Evolutionary conservation across 371 early-diverging fungal species (phyloP), one percentile per base, ranked within the genome.

Genomic region (Mucor saturninus): DNA sequence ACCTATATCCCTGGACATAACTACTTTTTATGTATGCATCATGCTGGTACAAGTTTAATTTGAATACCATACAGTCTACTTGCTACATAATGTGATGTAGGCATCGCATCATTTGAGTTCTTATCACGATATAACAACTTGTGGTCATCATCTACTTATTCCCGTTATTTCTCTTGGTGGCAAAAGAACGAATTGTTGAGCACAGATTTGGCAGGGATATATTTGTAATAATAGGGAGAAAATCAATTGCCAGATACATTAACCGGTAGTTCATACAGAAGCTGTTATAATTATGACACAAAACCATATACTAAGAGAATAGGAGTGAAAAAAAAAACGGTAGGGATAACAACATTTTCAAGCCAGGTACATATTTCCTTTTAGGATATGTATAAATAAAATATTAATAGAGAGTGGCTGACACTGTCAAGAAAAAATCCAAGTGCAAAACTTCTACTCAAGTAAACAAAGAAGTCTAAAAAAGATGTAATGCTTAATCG

Each of bases 11-110:
- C 46, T 46, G 4, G 15, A 21, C 21, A 21, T 46, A 46, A 46
- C 46, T 46, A 21, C 46, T 46, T 46, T 43, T 45, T 46, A 46
- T 46, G 46, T 46, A 46, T 46, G 46, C 21, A 21, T 21, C 26
- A 46, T 46, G 46, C 21, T 21, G 4, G 21, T 46, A 21, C 46
- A 8, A 46, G 46, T 35, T 35, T 8, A 4, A 35, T 6, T 35
- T 6, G 35, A 35, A 8, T 35, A 8, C 8, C 35, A 35, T 35
- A 35, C 35, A 35, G 35, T 8, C 1, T 6, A 8, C 35, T 35
- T 6, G 35, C 35, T 35, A 35, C 35, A 35, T 8, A 35, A 35
- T 35, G 35, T 8, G 35, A 35, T 35, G 8, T 35, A 35, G 4
- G 35, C 8, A 35, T 35, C 4, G 8, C 35, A 35, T 35, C 35